A percentile compares a stretch with the other conserved stretches of the same genome.
Evolutionary conservation across 164 flowering plant species (phyloP).

Genomic region (Kalanchoe fedtschenkoi): DNA sequence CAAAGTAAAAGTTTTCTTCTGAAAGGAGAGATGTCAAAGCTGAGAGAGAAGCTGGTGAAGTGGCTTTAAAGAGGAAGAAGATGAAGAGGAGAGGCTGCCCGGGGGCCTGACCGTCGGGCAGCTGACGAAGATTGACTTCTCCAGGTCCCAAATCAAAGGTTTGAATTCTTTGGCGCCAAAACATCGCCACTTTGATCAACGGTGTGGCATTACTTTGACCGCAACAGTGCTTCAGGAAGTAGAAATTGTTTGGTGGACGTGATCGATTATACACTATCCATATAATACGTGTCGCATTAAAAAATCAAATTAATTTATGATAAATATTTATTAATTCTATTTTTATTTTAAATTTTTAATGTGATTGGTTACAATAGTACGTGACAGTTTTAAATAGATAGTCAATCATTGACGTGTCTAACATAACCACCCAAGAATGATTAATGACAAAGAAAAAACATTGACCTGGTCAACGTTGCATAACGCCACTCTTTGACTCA

Average conservation of each 20-base stretch:
- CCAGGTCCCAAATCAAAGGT: neutral
- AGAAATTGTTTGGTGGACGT: too few relatives aligned
- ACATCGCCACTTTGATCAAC: neutral
- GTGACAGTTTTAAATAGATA: too few relatives aligned
- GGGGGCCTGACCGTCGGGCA: constrained; percentile 5
- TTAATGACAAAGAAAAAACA: neutral
- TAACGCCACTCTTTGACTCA: neutral
- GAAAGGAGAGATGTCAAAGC: constrained; percentile 1
- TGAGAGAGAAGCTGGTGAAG: neutral
- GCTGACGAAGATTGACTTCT: constrained; percentile 1
- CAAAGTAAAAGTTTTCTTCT: neutral
- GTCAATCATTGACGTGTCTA: too few relatives aligned
- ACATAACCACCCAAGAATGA: too few relatives aligned
- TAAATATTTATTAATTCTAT: too few relatives aligned
- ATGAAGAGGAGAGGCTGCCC: neutral
- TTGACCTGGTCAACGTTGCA: constrained; percentile 1
- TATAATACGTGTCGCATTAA: too few relatives aligned
- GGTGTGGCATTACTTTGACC: neutral
- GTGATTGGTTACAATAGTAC: too few relatives aligned
- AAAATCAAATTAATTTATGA: too few relatives aligned
- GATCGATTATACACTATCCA: too few relatives aligned
- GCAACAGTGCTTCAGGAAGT: neutral
- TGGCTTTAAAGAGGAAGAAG: neutral
- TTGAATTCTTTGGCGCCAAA: neutral
- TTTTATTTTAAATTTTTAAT: too few relatives aligned